Percentiles rank a stretch among this genome's conserved stretches.
Conservation (phyloP, 2,329 filamentous ascomycete genomes). For the Aspergillus alliaceus region DNA sequence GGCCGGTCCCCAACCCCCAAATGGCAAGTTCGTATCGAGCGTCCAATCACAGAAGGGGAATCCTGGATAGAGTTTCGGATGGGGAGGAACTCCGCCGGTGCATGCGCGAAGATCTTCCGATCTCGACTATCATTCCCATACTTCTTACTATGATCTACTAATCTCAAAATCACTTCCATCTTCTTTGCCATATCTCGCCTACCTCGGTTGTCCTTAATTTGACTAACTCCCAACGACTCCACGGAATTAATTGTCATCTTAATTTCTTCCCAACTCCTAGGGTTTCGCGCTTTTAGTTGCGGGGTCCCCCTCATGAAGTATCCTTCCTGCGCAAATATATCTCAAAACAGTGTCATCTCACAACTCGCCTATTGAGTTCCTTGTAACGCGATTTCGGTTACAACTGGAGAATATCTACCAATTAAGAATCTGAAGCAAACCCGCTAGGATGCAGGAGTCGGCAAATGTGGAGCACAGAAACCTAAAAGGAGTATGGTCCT, state of each 20-base stretch:
- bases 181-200: too few species aligned
- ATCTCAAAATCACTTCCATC: too few species aligned
- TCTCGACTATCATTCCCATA: too few species aligned
- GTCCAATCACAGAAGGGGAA: background rate
- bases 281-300: background rate
- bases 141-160: too few species aligned
- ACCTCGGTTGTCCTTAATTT: too few species aligned
- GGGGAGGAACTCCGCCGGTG: background rate
- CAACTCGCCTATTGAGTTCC: background rate
- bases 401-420: background rate
- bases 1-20: too few species aligned
- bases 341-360: too few species aligned
- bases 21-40: background rate
- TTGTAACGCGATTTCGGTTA: background rate
- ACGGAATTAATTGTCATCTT: background rate
- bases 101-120: too few species aligned
- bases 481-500: constrained; percentile 18
- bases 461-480: background rate
- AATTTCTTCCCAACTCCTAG: too few species aligned
- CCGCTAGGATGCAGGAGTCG: background rate
- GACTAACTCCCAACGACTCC: background rate
- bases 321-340: background rate
- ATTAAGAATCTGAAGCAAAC: background rate
- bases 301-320: background rate
- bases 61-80: background rate